phyloP scores from a whole-genome alignment of 331 rosid species.

The Telfairia occidentalis region DNA sequence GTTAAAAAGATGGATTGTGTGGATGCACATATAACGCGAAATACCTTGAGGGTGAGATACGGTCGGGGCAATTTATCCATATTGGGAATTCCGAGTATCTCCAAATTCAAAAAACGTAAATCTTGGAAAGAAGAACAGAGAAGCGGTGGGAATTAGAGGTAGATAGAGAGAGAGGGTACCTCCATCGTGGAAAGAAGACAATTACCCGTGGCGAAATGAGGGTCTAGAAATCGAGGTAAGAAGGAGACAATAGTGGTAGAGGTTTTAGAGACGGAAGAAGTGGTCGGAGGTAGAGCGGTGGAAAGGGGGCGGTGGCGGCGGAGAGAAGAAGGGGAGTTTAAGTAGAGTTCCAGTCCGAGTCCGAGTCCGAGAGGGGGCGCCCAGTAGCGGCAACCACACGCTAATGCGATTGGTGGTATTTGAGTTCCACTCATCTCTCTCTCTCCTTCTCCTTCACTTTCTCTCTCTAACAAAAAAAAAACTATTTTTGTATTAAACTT shows the following conservation, averaged over 20 bases:
- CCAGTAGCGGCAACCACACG: not conserved
- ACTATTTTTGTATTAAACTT: not conserved
- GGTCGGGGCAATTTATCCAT: not conserved
- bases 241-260: not conserved
- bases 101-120: not conserved
- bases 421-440: conserved; percentile 12
- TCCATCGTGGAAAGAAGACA: conserved; percentile 45
- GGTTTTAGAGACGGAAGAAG: conserved; percentile 4
- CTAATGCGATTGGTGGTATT: not conserved
- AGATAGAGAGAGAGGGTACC: conserved; percentile 32
- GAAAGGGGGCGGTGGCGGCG: not conserved
- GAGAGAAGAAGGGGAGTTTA: not conserved
- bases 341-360: conserved; percentile 14
- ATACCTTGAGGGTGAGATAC: not conserved
- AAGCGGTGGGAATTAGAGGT: not conserved
- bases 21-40: not conserved
- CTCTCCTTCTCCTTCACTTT: conserved; percentile 11
- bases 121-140: not conserved
- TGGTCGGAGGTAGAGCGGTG: not conserved
- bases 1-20: too few species aligned
- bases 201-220: conserved; percentile 47
- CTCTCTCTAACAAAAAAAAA: not conserved
- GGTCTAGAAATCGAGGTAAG: conserved; percentile 28
- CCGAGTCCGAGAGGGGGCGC: not conserved
- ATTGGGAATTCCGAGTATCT: not conserved